Percentiles rank a stretch among this genome's conserved stretches.
These are phyloP conservation scores for Populus hybrid DNA, from an alignment of 441 rosid genomes.

Conservation along the genomic window DNA sequence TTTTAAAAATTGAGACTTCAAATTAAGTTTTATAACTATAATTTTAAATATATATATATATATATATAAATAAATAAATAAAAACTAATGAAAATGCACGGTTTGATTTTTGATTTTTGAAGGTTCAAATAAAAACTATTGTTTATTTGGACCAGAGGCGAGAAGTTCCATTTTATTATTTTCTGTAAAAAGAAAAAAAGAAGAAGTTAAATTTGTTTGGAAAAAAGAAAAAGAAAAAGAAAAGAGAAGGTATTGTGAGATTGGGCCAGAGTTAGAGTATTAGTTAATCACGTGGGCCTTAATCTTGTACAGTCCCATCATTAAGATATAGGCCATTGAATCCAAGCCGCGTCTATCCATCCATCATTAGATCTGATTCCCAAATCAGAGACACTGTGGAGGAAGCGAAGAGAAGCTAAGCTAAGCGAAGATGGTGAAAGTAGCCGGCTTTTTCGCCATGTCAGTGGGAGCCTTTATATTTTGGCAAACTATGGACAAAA, in stretches of 20 bases:
- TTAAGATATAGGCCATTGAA: neutral
- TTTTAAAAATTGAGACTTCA: too few species aligned
- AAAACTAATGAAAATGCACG: too few species aligned
- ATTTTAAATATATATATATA: too few species aligned
- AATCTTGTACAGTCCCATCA: neutral
- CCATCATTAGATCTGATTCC: neutral
- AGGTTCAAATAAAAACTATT: too few species aligned
- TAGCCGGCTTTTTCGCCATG: conserved; percentile 50
- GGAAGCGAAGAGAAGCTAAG: neutral
- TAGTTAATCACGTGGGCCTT: neutral
- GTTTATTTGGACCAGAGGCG: too few species aligned
- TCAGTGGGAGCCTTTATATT: conserved; percentile 58
- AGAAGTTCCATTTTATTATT: too few species aligned
- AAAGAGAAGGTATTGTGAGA: neutral
- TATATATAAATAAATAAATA: too few species aligned
- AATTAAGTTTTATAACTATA: too few species aligned
- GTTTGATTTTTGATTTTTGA: too few species aligned
- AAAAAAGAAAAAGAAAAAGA: too few species aligned
- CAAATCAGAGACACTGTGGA: neutral
- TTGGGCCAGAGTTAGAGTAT: neutral
- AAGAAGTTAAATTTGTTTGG: neutral
- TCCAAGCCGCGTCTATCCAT: neutral
- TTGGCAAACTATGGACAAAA: conserved; percentile 65
- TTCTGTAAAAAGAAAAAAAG: neutral
- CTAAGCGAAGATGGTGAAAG: conserved; percentile 47